phyloP scores from a whole-genome alignment of 139 green algal species.

The Coelastrella sp. region DNA sequence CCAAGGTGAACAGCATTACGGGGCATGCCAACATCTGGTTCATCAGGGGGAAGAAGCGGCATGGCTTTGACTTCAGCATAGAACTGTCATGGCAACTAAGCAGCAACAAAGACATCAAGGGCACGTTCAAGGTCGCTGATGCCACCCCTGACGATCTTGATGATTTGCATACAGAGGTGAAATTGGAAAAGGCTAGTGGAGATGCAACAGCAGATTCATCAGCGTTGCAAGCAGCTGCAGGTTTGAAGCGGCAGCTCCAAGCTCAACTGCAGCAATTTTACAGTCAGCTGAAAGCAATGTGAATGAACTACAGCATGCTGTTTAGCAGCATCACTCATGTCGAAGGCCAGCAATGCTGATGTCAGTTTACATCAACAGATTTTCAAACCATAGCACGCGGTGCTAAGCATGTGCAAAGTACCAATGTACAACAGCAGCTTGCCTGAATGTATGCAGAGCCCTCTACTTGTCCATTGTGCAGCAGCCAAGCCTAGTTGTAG shows the following conservation, averaged over 20 bases:
- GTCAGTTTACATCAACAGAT: not conserved
- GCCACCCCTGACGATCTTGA: constrained; percentile 50
- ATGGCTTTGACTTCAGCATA: constrained; percentile 51
- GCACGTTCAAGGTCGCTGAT: constrained; percentile 30
- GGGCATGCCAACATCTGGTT: constrained; percentile 50
- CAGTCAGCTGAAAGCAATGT: constrained; percentile 21
- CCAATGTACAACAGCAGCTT: too few species aligned
- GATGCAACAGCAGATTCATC: constrained; percentile 4
- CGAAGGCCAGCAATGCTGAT: not conserved
- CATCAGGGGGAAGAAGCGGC: constrained; percentile 55
- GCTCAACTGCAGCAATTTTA: constrained; percentile 17
- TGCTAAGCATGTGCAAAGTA: too few species aligned
- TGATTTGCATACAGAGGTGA: constrained; percentile 42
- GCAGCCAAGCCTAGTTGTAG: too few species aligned
- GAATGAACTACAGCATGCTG: not conserved
- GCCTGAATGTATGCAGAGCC: too few species aligned
- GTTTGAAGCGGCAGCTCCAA: constrained; percentile 14
- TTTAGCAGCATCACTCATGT: not conserved
- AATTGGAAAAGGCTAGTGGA: not conserved
- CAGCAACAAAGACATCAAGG: not conserved
- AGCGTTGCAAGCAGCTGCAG: not conserved
- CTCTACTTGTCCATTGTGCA: too few species aligned
- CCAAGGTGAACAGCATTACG: not conserved
- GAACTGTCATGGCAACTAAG: not conserved
- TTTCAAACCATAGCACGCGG: too few species aligned